Conservation (phyloP, 2,329 filamentous ascomycete species). For the Penicillium sp. region DNA sequence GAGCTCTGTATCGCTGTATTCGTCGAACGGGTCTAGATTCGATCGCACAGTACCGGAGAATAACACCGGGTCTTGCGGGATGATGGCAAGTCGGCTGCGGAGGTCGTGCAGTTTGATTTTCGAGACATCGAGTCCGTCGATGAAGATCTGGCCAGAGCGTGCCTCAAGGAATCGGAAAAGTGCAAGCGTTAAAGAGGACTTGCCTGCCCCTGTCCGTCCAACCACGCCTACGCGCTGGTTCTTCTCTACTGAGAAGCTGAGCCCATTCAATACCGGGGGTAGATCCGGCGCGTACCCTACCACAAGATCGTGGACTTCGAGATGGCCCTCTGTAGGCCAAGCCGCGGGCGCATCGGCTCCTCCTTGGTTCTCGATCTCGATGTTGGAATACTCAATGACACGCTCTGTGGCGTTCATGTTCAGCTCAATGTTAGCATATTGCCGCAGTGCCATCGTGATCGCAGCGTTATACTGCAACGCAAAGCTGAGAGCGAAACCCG, state of each 20-base stretch:
- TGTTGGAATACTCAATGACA: constrained; percentile 56
- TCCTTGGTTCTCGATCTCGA: constrained; percentile 25
- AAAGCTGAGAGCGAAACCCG: constrained; percentile 74
- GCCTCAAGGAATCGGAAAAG: constrained; percentile 31
- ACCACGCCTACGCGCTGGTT: constrained; percentile 32
- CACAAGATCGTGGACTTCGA: constrained; percentile 71
- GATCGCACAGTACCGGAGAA: constrained; percentile 75
- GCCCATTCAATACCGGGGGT: constrained; percentile 38
- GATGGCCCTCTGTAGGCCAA: constrained; percentile 55
- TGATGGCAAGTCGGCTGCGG: constrained; percentile 72
- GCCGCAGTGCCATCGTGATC: constrained; percentile 64
- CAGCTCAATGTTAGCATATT: constrained; percentile 69
- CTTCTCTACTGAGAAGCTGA: constrained; percentile 25
- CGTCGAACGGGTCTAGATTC: constrained; percentile 74
- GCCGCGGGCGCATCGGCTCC: constrained; percentile 24
- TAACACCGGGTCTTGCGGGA: constrained; percentile 77
- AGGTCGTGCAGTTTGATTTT: constrained; percentile 52
- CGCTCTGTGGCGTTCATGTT: constrained; percentile 32
- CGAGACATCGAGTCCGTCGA: constrained; percentile 49
- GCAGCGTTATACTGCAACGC: constrained; percentile 66
- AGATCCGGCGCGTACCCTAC: constrained; percentile 70
- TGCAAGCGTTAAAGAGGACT: constrained; percentile 31
- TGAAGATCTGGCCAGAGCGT: constrained; percentile 23
- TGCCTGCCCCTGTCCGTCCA: constrained; percentile 34
- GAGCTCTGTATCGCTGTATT: constrained; percentile 66